Conservation (phyloP, 371 early-diverging fungal species). For the Mucor racemosus region DNA sequence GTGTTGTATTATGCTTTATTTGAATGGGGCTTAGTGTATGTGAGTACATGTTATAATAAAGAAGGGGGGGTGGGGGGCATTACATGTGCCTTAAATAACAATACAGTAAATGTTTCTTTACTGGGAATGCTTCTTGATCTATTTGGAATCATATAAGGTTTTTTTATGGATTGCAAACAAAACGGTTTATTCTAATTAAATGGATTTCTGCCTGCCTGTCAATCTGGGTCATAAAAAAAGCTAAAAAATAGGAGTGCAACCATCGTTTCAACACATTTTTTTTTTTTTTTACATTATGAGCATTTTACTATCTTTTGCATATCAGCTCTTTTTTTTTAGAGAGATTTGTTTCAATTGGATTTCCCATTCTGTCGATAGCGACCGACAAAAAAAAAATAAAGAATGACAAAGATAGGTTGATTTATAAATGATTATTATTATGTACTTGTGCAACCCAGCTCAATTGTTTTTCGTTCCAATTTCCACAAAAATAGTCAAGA, state of each 20-base stretch:
- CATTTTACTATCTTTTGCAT: constrained; percentile 16
- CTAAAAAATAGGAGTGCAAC: not conserved
- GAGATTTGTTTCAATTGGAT: not conserved
- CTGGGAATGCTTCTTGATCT: constrained; percentile 1
- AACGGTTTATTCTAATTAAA: not conserved
- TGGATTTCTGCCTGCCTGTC: constrained; percentile 1
- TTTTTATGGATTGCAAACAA: not conserved
- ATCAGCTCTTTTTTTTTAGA: not conserved
- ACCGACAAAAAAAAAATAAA: not conserved
- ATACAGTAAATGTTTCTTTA: constrained; percentile 4
- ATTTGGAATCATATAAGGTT: constrained; percentile 6
- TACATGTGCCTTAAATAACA: not conserved
- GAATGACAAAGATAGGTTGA: not conserved
- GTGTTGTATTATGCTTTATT: not conserved
- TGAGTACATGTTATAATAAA: not conserved
- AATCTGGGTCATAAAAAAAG: constrained; percentile 1
- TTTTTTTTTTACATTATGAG: constrained; percentile 13
- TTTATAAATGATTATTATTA: not conserved
- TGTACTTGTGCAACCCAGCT: constrained; percentile 3
- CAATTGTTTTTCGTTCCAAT: not conserved
- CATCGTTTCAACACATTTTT: not conserved
- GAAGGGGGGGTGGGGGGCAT: not conserved
- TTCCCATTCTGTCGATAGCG: no score
- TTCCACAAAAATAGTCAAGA: constrained; percentile 4
- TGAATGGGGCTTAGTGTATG: constrained; percentile 3